These are phyloP conservation scores for Atalantia buxifolia DNA, from an alignment of 345 rosid species.

Conservation along the genomic window DNA sequence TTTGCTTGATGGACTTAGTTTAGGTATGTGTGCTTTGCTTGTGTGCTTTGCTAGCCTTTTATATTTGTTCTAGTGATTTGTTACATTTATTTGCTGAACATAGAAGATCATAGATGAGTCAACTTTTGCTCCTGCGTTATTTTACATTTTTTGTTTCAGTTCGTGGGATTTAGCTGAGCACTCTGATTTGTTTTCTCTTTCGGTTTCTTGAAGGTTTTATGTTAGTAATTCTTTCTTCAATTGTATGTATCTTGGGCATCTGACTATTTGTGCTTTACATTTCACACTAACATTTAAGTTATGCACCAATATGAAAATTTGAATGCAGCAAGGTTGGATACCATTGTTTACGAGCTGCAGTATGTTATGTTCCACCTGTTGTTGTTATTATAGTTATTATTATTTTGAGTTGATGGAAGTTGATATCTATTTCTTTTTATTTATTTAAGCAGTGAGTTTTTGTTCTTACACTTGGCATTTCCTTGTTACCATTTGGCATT, in stretches of 20 bases:
- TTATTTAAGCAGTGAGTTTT: neutral
- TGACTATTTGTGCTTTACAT: neutral
- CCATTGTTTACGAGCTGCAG: neutral
- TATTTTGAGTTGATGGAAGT: neutral
- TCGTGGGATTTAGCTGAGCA: neutral
- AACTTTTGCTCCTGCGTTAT: neutral
- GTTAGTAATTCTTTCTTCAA: slow-evolving; percentile 2
- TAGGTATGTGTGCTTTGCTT: slow-evolving; percentile 45
- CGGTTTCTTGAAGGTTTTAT: neutral
- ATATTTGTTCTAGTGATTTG: neutral
- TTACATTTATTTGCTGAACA: neutral
- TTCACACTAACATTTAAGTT: neutral
- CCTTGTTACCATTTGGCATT: neutral
- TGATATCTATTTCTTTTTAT: neutral
- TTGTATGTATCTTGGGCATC: neutral
- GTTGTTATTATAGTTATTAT: neutral
- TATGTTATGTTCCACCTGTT: neutral
- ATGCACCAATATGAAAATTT: neutral
- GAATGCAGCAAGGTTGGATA: neutral
- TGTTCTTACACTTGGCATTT: neutral
- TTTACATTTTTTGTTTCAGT: neutral
- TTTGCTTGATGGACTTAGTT: slow-evolving; percentile 85
- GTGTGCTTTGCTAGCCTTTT: neutral
- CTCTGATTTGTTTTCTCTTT: neutral
- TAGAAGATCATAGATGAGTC: neutral